Evolutionary conservation across 345 rosid species (phyloP).

Genomic region (Arabidopsis thaliana): TAIR10.1 NC_003074.8:2493501-2494000

Average conservation of each 20-base stretch:
- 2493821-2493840: constrained; percentile 51
- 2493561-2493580: constrained; percentile 95
- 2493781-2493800: constrained; percentile 79
- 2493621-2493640: constrained; percentile 99
- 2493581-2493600: constrained; percentile 86
- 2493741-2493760: constrained; percentile 56
- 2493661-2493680: constrained; percentile 71
- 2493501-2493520: constrained; percentile 99
- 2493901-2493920: constrained; percentile 64
- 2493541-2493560: constrained; percentile 92
- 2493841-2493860: constrained; percentile 75
- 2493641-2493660: constrained; percentile 85
- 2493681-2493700: constrained; percentile 73
- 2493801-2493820: constrained; percentile 65
- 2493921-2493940: constrained; percentile 76
- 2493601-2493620: constrained; percentile 97
- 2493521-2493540: constrained; percentile 98
- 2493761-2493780: constrained; percentile 69
- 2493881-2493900: constrained; percentile 64
- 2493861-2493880: constrained; percentile 73
- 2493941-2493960: constrained; percentile 66
- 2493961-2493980: constrained; percentile 73
- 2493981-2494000: constrained; percentile 58
- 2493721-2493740: constrained; percentile 75
- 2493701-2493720: constrained; percentile 69